Conservation (phyloP, 2,329 filamentous ascomycete genomes). For the Alternaria burnsii region DNA sequence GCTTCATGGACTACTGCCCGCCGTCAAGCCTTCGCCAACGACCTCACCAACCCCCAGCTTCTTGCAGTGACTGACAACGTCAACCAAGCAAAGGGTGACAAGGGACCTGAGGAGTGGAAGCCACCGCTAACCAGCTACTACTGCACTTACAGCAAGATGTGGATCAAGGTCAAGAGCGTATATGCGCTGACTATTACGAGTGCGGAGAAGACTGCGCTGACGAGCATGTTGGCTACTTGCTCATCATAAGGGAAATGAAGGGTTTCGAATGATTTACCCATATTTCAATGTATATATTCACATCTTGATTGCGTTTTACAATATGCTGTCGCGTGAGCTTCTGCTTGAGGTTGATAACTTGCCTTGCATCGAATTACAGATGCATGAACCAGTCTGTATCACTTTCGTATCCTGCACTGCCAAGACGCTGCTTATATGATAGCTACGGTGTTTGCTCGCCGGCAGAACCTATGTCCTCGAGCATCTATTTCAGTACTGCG, state of each 20-base stretch:
- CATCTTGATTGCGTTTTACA: not conserved
- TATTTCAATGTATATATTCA: not conserved
- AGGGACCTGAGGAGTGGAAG: constrained; percentile 78
- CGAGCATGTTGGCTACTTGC: constrained; percentile 71
- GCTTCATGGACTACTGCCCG: constrained; percentile 73
- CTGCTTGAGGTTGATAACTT: not conserved
- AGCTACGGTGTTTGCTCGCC: not conserved
- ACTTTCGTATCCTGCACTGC: not conserved
- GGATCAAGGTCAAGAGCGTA: constrained; percentile 79
- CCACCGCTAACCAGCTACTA: constrained; percentile 69
- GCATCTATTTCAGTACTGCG: not conserved
- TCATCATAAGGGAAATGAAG: constrained; percentile 37
- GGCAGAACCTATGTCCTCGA: not conserved
- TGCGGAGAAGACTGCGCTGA: constrained; percentile 75
- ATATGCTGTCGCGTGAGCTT: not conserved
- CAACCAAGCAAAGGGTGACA: constrained; percentile 78
- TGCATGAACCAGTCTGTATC: not conserved
- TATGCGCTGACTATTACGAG: constrained; percentile 74
- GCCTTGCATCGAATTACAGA: not conserved
- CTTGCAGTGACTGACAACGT: constrained; percentile 80
- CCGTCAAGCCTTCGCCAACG: constrained; percentile 78
- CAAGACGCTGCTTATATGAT: not conserved
- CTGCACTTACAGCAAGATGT: constrained; percentile 80
- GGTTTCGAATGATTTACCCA: not conserved
- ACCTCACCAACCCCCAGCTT: constrained; percentile 77